Percentiles rank a stretch among this genome's conserved stretches.
These are phyloP conservation scores for Aureobasidium musti DNA, from an alignment of 2,329 filamentous ascomycete species.

Conservation along the genomic window DNA sequence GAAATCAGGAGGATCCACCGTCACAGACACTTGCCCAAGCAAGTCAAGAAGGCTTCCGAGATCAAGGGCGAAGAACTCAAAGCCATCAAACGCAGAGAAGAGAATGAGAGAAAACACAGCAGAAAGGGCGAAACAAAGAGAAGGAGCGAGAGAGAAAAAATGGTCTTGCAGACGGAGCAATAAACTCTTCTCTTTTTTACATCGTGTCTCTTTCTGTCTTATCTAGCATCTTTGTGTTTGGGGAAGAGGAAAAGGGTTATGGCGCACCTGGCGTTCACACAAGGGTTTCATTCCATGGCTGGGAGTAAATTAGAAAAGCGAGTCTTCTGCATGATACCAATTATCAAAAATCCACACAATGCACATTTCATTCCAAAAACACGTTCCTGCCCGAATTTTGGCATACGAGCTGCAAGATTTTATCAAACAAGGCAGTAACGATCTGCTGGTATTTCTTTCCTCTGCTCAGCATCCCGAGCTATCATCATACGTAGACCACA, in stretches of 20 bases:
- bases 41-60: constrained; percentile 92
- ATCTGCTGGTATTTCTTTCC: no score
- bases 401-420: no score
- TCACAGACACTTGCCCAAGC: constrained; percentile 87
- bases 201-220: neutral
- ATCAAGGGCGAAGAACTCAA: constrained; percentile 90
- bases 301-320: neutral
- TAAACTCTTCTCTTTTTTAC: constrained; percentile 39
- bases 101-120: constrained; percentile 90
- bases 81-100: constrained; percentile 84
- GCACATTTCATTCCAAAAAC: no score
- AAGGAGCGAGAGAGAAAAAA: constrained; percentile 85
- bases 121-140: constrained; percentile 77
- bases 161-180: constrained; percentile 71
- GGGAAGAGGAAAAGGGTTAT: neutral
- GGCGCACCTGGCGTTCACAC: neutral
- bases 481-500: no score
- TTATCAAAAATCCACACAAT: neutral
- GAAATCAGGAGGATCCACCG: constrained; percentile 88
- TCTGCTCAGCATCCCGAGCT: no score
- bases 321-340: constrained; percentile 1
- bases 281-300: neutral
- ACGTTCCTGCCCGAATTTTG: no score
- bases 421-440: no score
- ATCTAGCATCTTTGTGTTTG: constrained; percentile 3